Percentiles rank a stretch among this genome's conserved stretches.
These are phyloP conservation scores for Hanseniaspora pseudoguilliermondii DNA, from an alignment of 805 yeast genomes.

Conservation along the genomic window DNA sequence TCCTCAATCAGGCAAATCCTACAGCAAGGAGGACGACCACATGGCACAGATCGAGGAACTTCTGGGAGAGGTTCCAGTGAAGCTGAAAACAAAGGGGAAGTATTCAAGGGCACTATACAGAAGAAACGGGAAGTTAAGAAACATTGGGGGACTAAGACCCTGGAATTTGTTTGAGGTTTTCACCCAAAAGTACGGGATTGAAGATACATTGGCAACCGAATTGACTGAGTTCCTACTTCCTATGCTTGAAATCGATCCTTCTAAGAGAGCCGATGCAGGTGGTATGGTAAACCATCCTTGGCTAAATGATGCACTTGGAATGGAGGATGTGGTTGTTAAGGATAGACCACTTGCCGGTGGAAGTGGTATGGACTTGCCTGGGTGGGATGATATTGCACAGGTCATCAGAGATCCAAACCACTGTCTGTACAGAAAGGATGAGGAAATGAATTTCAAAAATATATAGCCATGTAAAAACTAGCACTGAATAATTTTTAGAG, in stretches of 20 bases:
- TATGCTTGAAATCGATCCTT: conserved; percentile 72
- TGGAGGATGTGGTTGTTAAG: conserved; percentile 46
- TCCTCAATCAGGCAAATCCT: conserved; percentile 62
- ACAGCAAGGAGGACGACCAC: conserved; percentile 87
- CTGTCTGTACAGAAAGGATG: not conserved
- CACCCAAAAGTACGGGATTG: conserved; percentile 70
- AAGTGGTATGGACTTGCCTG: conserved; percentile 77
- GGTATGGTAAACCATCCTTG: conserved; percentile 84
- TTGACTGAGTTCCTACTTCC: conserved; percentile 70
- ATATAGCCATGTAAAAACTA: not conserved
- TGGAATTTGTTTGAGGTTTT: conserved; percentile 81
- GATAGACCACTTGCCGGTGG: conserved; percentile 58
- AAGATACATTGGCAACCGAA: conserved; percentile 53
- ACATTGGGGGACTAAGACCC: conserved; percentile 69
- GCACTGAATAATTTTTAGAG: too few relatives aligned
- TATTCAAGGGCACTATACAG: conserved; percentile 53
- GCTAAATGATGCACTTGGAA: conserved; percentile 61
- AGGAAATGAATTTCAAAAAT: not conserved
- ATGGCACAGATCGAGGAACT: conserved; percentile 88
- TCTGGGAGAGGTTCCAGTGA: conserved; percentile 53
- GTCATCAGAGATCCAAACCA: not conserved
- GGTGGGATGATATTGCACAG: conserved; percentile 46
- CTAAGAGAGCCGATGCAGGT: conserved; percentile 83
- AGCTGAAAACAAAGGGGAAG: conserved; percentile 46
- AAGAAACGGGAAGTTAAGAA: conserved; percentile 55